phyloP scores from a whole-genome alignment of 2,329 filamentous ascomycete genomes.

The Endoconidiophora polonica region DNA sequence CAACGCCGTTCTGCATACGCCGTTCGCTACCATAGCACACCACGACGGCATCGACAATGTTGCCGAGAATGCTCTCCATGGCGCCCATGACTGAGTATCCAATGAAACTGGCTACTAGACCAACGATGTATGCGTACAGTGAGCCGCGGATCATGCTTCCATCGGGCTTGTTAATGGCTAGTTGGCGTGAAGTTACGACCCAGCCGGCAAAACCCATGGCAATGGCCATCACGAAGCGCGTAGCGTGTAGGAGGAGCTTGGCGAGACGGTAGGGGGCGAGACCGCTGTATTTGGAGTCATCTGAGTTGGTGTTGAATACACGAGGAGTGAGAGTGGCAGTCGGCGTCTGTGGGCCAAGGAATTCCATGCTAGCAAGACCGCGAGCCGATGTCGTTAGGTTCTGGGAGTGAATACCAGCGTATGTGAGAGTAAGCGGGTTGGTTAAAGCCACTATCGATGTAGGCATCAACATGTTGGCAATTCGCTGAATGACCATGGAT shows the following conservation, averaged over 20 bases:
- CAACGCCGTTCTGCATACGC: constrained; percentile 46
- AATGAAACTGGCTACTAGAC: constrained; percentile 80
- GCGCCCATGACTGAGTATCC: constrained; percentile 86
- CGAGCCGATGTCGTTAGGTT: constrained; percentile 62
- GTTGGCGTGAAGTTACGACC: constrained; percentile 75
- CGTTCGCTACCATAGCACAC: constrained; percentile 91
- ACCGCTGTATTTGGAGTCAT: constrained; percentile 21
- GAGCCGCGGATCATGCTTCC: constrained; percentile 48
- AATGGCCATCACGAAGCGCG: constrained; percentile 77
- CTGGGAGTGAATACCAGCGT: constrained; percentile 83
- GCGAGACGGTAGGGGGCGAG: constrained; percentile 80
- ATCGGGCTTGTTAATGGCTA: constrained; percentile 42
- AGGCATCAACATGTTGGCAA: constrained; percentile 66
- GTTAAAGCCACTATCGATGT: constrained; percentile 73
- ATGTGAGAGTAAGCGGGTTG: constrained; percentile 82
- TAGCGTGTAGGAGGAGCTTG: constrained; percentile 80
- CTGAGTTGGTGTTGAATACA: constrained; percentile 27
- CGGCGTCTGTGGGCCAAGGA: constrained; percentile 55
- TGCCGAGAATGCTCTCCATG: constrained; percentile 75
- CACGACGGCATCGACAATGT: constrained; percentile 73
- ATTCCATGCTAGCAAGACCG: constrained; percentile 65
- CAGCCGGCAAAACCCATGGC: constrained; percentile 89
- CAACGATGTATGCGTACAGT: constrained; percentile 87
- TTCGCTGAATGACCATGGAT: constrained; percentile 48
- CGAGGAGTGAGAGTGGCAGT: constrained; percentile 53